phyloP scores from a whole-genome alignment of 2,329 filamentous ascomycete species.

The Aspergillus caelatus region DNA sequence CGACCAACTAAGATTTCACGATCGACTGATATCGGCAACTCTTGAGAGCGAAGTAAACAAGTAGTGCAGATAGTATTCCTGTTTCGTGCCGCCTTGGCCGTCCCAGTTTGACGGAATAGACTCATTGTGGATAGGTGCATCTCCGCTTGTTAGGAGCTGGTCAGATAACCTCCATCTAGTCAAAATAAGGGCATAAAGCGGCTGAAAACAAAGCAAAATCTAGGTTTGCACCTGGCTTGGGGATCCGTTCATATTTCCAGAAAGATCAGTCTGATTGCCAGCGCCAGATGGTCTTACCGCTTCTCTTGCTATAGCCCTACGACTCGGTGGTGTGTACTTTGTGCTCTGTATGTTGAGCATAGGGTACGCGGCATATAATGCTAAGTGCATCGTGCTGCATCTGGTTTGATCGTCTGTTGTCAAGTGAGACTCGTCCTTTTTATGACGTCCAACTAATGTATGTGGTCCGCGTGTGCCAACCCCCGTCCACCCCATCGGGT shows the following conservation, averaged over 20 bases:
- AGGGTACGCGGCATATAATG: not conserved
- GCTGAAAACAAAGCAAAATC: not conserved
- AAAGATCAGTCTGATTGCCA: not conserved
- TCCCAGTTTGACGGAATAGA: not conserved
- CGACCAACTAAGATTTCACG: not conserved
- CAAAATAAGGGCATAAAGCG: too few species aligned
- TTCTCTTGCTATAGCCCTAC: not conserved
- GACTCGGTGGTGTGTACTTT: not conserved
- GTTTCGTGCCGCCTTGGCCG: not conserved
- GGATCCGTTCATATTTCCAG: not conserved
- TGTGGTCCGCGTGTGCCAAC: not conserved
- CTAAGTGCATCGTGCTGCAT: not conserved
- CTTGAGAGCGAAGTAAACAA: not conserved
- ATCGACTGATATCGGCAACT: not conserved
- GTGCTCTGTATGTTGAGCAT: not conserved
- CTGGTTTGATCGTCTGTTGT: not conserved
- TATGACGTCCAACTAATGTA: not conserved
- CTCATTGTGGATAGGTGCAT: not conserved
- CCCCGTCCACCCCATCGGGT: constrained; percentile 2
- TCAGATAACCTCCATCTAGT: too few species aligned
- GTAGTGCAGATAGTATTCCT: not conserved
- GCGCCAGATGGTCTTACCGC: not conserved
- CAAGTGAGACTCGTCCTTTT: not conserved
- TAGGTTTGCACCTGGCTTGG: not conserved
- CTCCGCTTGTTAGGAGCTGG: not conserved